Base-by-base conservation (phyloP, 768 basidiomycete species). In the Baorangia bicolor region DNA sequence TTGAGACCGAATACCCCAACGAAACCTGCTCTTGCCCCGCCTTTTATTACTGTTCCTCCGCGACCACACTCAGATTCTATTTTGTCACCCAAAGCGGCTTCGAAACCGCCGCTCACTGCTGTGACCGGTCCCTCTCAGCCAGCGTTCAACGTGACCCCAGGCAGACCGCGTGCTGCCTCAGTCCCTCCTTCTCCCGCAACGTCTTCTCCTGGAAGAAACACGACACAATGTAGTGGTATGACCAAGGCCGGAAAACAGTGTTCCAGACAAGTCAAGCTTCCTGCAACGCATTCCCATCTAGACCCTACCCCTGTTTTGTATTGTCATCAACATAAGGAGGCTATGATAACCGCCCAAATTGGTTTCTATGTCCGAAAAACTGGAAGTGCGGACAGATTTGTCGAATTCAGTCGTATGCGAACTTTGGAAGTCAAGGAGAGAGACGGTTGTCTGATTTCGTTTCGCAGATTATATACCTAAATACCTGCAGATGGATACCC, bases 201-300 rank as follows among this genome's bases (percentile, higher is more conserved):
- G 21, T 63, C 66, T 38, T 59, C 64, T 51, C 33, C 61, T 16
- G 58, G 55, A 34, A 66, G 30, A 28, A 51, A 49, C 38, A 63
- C 56, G 6, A 28, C 43, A n/a, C 88, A 83, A 62, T 92, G 90
- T 64, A 75, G 75, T 55, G 87, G 82, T 5, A 72, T 78, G 35
- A 92, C 88, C n/a, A 84, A 83, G 64, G 74, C 80, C 14, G 86
- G 82, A 11, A 81, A 79, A 59, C 81, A 72, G 34, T 93, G 91
- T 61, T 77, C 73, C 37, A 81, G 87, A 51, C 75, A 71, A 56
- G 79, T 90, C 35, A 87, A 84, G 60, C 61, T 74, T 13, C 73
- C 75, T 23, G 57, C 60, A 37, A 64, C 60, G 10, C 65, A 70
- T 56, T 51, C 56, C 14, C 40, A 23, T 55, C 45, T 71, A 23